Conservation (phyloP, 768 basidiomycete species). For the Hericium alpestre region DNA sequence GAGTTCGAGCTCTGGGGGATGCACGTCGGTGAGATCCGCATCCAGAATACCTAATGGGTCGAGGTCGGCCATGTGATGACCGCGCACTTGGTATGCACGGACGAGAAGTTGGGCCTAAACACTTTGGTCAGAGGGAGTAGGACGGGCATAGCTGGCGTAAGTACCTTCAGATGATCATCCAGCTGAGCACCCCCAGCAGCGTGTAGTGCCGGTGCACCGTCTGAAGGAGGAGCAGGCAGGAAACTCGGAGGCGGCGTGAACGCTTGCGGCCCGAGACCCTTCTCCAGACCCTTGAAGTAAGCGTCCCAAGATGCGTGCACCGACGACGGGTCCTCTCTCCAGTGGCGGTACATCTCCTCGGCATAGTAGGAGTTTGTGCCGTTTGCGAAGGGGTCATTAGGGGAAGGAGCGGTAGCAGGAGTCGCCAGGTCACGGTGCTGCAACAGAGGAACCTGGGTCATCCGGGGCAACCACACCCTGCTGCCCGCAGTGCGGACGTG, state of each 20-base stretch:
- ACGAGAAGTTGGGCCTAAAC: constrained; percentile 89
- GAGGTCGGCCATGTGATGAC: constrained; percentile 90
- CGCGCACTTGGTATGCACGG: constrained; percentile 97
- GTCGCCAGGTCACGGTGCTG: constrained; percentile 35
- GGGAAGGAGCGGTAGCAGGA: constrained; percentile 42
- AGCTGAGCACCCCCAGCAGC: constrained; percentile 64
- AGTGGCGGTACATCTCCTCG: constrained; percentile 92
- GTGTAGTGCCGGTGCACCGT: constrained; percentile 71
- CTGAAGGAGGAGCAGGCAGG: constrained; percentile 56
- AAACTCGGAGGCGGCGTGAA: constrained; percentile 76
- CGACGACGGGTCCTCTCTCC: constrained; percentile 81
- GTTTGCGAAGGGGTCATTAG: constrained; percentile 83
- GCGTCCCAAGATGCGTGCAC: constrained; percentile 92
- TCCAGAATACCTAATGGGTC: constrained; percentile 93
- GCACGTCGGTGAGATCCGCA: constrained; percentile 68
- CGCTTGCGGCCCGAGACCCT: constrained; percentile 73
- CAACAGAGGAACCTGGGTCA: constrained; percentile 9
- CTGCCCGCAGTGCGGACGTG: constrained; percentile 23
- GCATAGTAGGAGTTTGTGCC: constrained; percentile 94
- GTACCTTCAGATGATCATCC: constrained; percentile 89
- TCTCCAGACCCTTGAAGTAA: constrained; percentile 90
- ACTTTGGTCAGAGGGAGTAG: background rate
- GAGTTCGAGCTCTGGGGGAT: constrained; percentile 85
- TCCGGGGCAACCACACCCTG: constrained; percentile 14
- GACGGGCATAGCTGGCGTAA: constrained; percentile 4